Evolutionary conservation across 768 basidiomycete species (phyloP), one percentile per base, ranked within the genome.

Genomic region (Russula foetens): DNA sequence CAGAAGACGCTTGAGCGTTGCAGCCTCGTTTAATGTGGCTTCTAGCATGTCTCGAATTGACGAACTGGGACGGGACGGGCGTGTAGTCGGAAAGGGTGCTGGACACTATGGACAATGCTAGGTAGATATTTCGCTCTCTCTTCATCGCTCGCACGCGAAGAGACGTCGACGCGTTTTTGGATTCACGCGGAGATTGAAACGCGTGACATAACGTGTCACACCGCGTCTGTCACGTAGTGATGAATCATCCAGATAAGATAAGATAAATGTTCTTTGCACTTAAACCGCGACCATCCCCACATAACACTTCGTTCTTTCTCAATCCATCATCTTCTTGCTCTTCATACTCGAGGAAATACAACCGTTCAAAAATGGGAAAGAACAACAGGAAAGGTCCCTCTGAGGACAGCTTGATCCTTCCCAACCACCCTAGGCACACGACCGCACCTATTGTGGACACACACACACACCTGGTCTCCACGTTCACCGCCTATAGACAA

Each of bases 21-120:
- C 86, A 7, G 96, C 94, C 75, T 93, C 87, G 57, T 82, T 78
- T 49, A 98, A 82, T 71, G 87, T 88, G 29, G 96, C 96, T 86
- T 98, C 96, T 58, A 92, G 80, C 90, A 92, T 92, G 63, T 56
- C 68, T 46, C 12, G 3, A 19, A 7, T 41, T 44, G 41, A 54
- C 21, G 26, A 21, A n/a, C 5, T 21, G 21, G 7, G 12, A 15
- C 45, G 45, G 4, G 45, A 23, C 31, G 31, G 4, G 9, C 31
- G 31, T 33, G 31, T 9, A 33, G 31, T 33, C 4, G 31, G 31
- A 33, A 33, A 9, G 9, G 14, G 35, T 11, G 35, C 8, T 35
- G 11, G 35, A 35, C n/a, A n/a, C n/a, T n/a, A n/a, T n/a, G n/a
- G n/a, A n/a, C n/a, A n/a, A n/a, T n/a, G n/a, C n/a, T n/a, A n/a